Evolutionary conservation across 2,329 filamentous ascomycete genomes (phyloP), one percentile per base, ranked within the genome.

Genomic region (Clonostachys chloroleuca): DNA sequence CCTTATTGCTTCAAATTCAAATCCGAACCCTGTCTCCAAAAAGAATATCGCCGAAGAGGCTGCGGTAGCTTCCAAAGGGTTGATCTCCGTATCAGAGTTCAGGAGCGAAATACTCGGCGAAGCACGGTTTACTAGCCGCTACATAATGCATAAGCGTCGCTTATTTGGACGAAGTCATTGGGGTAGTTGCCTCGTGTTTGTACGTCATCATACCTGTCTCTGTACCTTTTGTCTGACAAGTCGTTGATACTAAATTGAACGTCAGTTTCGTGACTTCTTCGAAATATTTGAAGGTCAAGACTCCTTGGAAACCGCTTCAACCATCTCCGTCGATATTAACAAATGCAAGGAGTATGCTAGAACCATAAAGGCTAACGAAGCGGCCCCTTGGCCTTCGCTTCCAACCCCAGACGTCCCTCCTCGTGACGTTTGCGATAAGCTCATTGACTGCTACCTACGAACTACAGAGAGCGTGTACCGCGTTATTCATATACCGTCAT

Each of bases 401-500:
- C 66, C 65, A 16, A 72, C 60, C 1, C 51, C 54, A 1, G 63
- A 73, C 6, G 63, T 74, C 9, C 70, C 73, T 0, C 37, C 59
- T 1, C 60, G 63, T 12, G 59, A 60, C 0, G 50, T 79, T 1
- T 72, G 75, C 0, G 77, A 83, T 49, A 59, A 69, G 45, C 67
- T 83, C 2, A 63, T 83, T 14, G 66, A 74, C 10, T 60, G 66
- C 33, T 83, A 83, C 62, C 61, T 86, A 16, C 66, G 77, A 42
- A 75, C 75, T 1, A 72, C 79, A 40, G 80, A 84, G 54, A 74
- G 75, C 2, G 73, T 78, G 13, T 72, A 78, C 51, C 72, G 82
- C 4, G 69, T 86, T 24, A 48, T 86, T 9, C 77, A 86, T 56
- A 58, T 78, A 1, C 80, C 81, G 0, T 75, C 73, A 0, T 84